Conservation (phyloP, 164 flowering plant genomes). For the Vitis amurensis region DNA sequence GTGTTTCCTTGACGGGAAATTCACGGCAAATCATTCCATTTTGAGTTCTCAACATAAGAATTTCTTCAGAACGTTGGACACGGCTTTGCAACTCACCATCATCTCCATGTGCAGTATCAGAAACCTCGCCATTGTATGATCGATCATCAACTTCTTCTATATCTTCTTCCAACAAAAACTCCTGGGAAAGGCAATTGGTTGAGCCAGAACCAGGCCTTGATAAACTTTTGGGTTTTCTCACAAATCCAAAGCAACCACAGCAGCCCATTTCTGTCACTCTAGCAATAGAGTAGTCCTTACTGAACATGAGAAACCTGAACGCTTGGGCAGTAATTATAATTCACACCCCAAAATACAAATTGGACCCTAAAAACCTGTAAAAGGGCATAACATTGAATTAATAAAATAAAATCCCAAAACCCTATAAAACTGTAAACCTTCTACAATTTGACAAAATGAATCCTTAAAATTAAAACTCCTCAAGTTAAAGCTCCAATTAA, state of each 20-base stretch:
- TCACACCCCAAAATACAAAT: slow-evolving; percentile 3
- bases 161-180: slow-evolving; percentile 47
- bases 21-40: slow-evolving; percentile 82
- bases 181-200: slow-evolving; percentile 37
- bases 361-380: slow-evolving; percentile 1
- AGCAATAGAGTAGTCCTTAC: slow-evolving; percentile 34
- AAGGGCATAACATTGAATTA: not conserved
- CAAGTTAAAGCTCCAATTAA: no score
- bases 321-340: not conserved
- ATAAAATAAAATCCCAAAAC: slow-evolving; percentile 6
- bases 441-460: not conserved
- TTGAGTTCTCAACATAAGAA: slow-evolving; percentile 50
- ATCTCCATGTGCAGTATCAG: slow-evolving; percentile 37
- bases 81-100: slow-evolving; percentile 42
- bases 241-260: slow-evolving; percentile 76
- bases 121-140: slow-evolving; percentile 44
- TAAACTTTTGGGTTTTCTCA: slow-evolving; percentile 35
- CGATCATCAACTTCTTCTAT: slow-evolving; percentile 37
- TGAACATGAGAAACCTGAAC: slow-evolving; percentile 23
- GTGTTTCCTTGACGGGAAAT: slow-evolving; percentile 83
- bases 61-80: slow-evolving; percentile 64
- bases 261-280: slow-evolving; percentile 61
- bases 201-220: slow-evolving; percentile 14
- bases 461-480: no score
- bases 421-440: not conserved